Percentiles rank a stretch among this genome's conserved stretches.
These are phyloP conservation scores for Umbelopsis ramanniana DNA, from an alignment of 192 early-diverging fungal species.

Conservation along the genomic window DNA sequence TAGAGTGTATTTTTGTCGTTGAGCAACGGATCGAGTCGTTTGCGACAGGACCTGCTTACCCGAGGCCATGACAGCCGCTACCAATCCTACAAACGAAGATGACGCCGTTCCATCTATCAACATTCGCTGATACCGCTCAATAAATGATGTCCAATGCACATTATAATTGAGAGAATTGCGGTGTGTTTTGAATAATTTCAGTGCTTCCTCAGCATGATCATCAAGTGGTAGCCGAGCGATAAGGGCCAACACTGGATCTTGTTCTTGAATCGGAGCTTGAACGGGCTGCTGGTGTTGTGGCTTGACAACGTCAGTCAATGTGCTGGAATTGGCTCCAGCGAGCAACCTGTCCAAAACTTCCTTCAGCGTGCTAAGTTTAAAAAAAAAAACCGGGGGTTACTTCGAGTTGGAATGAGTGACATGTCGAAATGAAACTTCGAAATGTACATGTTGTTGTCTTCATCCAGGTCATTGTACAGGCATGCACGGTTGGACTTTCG, in stretches of 20 bases:
- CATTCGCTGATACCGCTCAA: not conserved
- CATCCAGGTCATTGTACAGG: not conserved
- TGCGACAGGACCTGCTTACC: constrained; percentile 9
- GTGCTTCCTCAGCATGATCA: not conserved
- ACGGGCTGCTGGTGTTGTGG: not conserved
- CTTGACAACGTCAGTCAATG: not conserved
- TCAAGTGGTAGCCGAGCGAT: not conserved
- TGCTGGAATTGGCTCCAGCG: not conserved
- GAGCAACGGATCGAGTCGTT: not conserved
- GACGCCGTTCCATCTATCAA: not conserved
- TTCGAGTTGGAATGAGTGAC: not conserved
- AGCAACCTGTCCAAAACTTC: not conserved
- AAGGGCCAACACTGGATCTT: not conserved
- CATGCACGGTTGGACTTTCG: not conserved
- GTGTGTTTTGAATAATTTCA: not conserved
- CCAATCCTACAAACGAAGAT: not conserved
- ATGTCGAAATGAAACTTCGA: not conserved
- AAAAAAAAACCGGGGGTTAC: not conserved
- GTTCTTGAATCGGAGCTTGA: not conserved
- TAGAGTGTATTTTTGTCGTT: not conserved
- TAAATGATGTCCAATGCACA: constrained; percentile 14
- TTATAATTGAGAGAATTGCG: not conserved
- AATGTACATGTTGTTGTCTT: too few species aligned
- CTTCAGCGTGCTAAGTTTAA: not conserved
- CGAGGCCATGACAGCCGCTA: not conserved